phyloP scores from a whole-genome alignment of 345 rosid species.

The Mangifera indica region DNA sequence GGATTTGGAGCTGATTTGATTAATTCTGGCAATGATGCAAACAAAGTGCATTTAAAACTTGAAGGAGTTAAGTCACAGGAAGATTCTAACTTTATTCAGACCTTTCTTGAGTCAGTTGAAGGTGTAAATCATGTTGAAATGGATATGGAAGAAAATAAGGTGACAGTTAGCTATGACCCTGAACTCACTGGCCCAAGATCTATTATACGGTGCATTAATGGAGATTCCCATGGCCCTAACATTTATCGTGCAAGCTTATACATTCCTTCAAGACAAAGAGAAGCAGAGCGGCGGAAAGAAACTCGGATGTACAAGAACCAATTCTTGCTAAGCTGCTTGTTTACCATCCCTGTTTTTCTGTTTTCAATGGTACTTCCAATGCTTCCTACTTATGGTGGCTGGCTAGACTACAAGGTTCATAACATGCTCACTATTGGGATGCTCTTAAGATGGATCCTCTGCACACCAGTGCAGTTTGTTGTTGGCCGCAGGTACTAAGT shows the following conservation, averaged over 20 bases:
- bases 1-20: constrained; percentile 75
- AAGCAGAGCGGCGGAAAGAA: constrained; percentile 55
- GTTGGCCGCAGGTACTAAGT: constrained; percentile 57
- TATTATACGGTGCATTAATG: constrained; percentile 45
- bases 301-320: constrained; percentile 48
- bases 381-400: constrained; percentile 60
- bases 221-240: constrained; percentile 34
- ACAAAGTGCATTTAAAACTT: constrained; percentile 60
- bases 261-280: constrained; percentile 52
- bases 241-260: constrained; percentile 48
- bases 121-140: constrained; percentile 61
- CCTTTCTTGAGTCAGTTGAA: constrained; percentile 44
- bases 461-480: constrained; percentile 75
- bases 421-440: constrained; percentile 56
- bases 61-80: constrained; percentile 44
- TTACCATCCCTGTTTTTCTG: constrained; percentile 55
- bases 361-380: constrained; percentile 77
- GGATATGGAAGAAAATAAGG: constrained; percentile 45
- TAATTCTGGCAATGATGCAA: constrained; percentile 52
- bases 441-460: constrained; percentile 66
- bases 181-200: constrained; percentile 65
- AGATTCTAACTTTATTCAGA: constrained; percentile 36
- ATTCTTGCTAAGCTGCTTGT: constrained; percentile 58
- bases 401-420: constrained; percentile 54
- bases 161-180: constrained; percentile 57